phyloP scores from a whole-genome alignment of 306 rosid species.

The Sphenostylis stenocarpa region DNA sequence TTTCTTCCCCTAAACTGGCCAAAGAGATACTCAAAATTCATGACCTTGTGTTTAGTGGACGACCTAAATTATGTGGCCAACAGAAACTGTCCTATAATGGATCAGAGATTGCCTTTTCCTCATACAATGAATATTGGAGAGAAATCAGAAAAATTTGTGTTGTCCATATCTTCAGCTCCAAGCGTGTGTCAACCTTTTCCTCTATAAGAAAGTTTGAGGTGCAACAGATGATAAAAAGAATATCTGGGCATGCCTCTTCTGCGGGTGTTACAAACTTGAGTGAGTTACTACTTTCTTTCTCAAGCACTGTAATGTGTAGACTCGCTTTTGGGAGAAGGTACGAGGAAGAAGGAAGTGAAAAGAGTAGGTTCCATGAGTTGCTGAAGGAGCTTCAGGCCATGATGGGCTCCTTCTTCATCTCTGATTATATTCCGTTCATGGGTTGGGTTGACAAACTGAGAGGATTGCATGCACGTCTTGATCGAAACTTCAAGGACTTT shows the following conservation, averaged over 20 bases:
- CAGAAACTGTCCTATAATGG: constrained; percentile 6
- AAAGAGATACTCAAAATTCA: background rate
- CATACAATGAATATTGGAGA: background rate
- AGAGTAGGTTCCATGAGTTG: constrained; percentile 2
- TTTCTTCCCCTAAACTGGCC: constrained; percentile 1
- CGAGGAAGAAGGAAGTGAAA: constrained; percentile 23
- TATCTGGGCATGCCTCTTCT: background rate
- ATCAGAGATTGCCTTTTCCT: background rate
- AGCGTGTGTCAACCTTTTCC: background rate
- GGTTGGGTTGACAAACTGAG: constrained; percentile 8
- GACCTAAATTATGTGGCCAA: background rate
- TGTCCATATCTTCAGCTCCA: background rate
- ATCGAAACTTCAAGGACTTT: background rate
- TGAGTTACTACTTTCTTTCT: background rate
- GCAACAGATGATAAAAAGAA: background rate
- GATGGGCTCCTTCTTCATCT: background rate
- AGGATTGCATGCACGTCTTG: background rate
- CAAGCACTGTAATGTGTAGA: background rate
- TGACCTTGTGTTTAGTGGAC: background rate
- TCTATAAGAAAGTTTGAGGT: background rate
- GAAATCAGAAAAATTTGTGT: background rate
- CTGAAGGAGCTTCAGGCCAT: background rate
- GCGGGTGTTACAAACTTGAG: background rate
- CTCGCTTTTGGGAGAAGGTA: constrained; percentile 10
- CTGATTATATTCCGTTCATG: constrained; percentile 6